Conservation (phyloP, 1,139 yeast genomes). For the Sugiyamaella paludigena region DNA sequence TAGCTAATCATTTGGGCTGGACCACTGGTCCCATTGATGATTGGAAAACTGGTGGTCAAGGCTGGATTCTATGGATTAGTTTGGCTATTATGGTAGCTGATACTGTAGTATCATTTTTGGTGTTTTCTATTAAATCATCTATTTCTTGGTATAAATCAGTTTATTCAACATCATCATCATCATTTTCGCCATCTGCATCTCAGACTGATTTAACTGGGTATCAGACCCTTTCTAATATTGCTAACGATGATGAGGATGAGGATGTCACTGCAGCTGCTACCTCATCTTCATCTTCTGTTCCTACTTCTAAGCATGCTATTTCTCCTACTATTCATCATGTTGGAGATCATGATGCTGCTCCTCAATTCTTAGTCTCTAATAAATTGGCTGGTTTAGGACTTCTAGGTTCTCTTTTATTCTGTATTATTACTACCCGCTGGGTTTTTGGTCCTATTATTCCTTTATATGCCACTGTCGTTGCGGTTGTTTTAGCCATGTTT, state of each 20-base stretch:
- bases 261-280: not conserved
- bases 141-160: conserved; percentile 11
- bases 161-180: not conserved
- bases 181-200: not conserved
- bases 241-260: conserved; percentile 14
- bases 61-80: conserved; percentile 96
- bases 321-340: conserved; percentile 17
- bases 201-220: conserved; percentile 11
- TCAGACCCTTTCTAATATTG: conserved; percentile 3
- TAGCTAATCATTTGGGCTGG: conserved; percentile 71
- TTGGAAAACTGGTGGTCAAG: conserved; percentile 93
- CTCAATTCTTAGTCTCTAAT: conserved; percentile 51
- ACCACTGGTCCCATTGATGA: conserved; percentile 87
- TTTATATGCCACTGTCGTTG: conserved; percentile 61
- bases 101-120: conserved; percentile 75
- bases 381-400: conserved; percentile 60
- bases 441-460: conserved; percentile 76
- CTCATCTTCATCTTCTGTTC: not conserved
- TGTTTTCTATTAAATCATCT: conserved; percentile 46
- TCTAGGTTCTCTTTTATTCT: conserved; percentile 58
- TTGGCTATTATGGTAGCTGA: conserved; percentile 93
- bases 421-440: conserved; percentile 59
- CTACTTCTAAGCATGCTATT: conserved; percentile 1
- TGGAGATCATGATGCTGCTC: conserved; percentile 42
- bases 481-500: conserved; percentile 71